Evolutionary conservation across 2,329 filamentous ascomycete genomes (phyloP).

Genomic region (Aureobasidium musti): DNA sequence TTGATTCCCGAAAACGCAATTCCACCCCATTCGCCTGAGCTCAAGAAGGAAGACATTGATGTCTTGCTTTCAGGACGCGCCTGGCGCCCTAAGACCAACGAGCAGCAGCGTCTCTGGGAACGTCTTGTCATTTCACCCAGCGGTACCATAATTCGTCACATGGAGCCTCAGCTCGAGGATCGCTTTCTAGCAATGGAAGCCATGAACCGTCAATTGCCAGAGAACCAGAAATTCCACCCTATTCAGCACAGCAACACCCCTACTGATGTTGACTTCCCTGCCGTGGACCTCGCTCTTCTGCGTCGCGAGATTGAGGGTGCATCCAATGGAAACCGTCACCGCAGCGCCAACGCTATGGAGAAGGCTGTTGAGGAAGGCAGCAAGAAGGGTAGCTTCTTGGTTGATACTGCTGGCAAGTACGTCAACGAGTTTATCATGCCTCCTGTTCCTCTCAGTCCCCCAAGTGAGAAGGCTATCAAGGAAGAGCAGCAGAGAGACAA

Average conservation of each 20-base stretch:
- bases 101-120: slow-evolving; percentile 48
- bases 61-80: slow-evolving; percentile 45
- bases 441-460: slow-evolving; percentile 9
- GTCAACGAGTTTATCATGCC: slow-evolving; percentile 46
- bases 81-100: slow-evolving; percentile 33
- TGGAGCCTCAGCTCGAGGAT: slow-evolving; percentile 68
- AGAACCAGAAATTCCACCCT: slow-evolving; percentile 33
- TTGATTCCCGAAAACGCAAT: slow-evolving; percentile 37
- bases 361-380: slow-evolving; percentile 44
- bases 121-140: slow-evolving; percentile 73
- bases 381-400: slow-evolving; percentile 44
- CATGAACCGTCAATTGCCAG: slow-evolving; percentile 49
- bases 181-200: slow-evolving; percentile 70
- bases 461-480: slow-evolving; percentile 19
- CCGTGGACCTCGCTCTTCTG: slow-evolving; percentile 39
- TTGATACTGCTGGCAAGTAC: slow-evolving; percentile 43
- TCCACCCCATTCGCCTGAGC: slow-evolving; percentile 47
- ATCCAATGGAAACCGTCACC: slow-evolving; percentile 35
- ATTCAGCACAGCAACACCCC: slow-evolving; percentile 18
- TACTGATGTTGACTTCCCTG: slow-evolving; percentile 37
- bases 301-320: slow-evolving; percentile 37
- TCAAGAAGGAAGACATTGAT: slow-evolving; percentile 59
- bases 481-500: slow-evolving; percentile 28
- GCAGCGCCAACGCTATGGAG: slow-evolving; percentile 43
- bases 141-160: slow-evolving; percentile 72